phyloP scores from a whole-genome alignment of 2,329 filamentous ascomycete genomes.

The Colletotrichum melonis region DNA sequence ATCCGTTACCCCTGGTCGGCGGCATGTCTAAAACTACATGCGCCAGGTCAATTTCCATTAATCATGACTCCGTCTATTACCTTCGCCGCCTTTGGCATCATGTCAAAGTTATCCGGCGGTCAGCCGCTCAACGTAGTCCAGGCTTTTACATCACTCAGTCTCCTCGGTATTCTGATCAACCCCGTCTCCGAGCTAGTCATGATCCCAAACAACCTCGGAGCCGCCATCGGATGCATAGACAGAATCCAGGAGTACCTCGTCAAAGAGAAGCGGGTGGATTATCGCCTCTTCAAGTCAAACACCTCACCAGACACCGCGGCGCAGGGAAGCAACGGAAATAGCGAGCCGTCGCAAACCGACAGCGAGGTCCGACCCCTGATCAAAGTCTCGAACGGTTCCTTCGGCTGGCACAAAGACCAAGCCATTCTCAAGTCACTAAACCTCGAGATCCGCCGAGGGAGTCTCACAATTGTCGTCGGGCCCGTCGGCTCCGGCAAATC shows the following conservation, averaged over 20 bases:
- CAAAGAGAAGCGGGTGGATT: conserved; percentile 27
- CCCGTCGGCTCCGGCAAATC: conserved; percentile 50
- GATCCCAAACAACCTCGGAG: conserved; percentile 26
- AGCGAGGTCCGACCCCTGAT: background rate
- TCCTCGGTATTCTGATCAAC: conserved; percentile 10
- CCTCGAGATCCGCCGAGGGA: background rate
- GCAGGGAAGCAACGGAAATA: rapidly evolving
- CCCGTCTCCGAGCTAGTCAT: conserved; percentile 29
- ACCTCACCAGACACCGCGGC: background rate
- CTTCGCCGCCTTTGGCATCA: conserved; percentile 23
- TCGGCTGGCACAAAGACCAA: background rate
- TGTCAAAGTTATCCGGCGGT: background rate
- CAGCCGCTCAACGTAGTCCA: conserved; percentile 23
- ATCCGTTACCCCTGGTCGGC: no score
- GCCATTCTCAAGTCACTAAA: background rate
- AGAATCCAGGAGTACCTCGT: conserved; percentile 41
- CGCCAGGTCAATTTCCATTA: background rate
- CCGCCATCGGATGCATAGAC: conserved; percentile 39
- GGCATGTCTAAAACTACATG: no score
- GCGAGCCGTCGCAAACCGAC: no score
- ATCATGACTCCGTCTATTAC: conserved; percentile 25
- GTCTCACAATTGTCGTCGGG: background rate
- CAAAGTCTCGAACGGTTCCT: background rate
- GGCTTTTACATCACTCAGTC: conserved; percentile 25
- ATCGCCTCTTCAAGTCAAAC: background rate